Base-by-base conservation (phyloP, 2,329 filamentous ascomycete species). In the Alternaria atra region DNA sequence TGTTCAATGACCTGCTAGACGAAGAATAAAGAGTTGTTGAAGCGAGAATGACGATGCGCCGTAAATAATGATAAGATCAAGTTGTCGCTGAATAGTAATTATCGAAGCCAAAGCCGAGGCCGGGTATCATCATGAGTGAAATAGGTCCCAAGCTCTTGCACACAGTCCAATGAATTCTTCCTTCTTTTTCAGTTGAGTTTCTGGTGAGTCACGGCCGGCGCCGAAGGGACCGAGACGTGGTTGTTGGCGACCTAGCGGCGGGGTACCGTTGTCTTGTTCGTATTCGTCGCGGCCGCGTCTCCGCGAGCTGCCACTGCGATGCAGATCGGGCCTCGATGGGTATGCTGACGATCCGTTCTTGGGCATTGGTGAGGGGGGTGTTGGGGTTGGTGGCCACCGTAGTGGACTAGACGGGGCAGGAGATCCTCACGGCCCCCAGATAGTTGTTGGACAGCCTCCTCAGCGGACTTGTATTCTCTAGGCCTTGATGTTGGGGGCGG, bases 321-420 rank as follows among this genome's bases (percentile, higher is more conserved):
- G 80, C 8, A 77, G 65, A 34, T 78, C 72, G 30, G 72, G 48
- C 42, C 66, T 61, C 23, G 72, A 58, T 56, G 72, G 65, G 55
- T 77, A 77, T n/a, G 72, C 66, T 30, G 71, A 69, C 2, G 73
- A 73, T 30, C 65, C 67, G 43, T 60, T 67, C 70, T 80, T 78
- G 65, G 89, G 84, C 75, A 89, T 85, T 13, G 91, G 92, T 44
- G 93, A 96, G 5, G 93, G 93, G 35, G 94, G 94, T 2, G 94
- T 97, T 4, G 94, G 94, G 94, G 94, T 77, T 97, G 94, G 75
- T 96, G 93, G 47, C 93, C 93, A 39, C 91, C 93, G 77, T 99
- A 99, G 80, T 98, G 95, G 13, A 99, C 92, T 58, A 98, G 88
- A 79, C 94, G 95, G 23, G 95, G 95, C 52, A 97, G 84, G 13